These are phyloP conservation scores for Rhodotorula babjevae DNA, from an alignment of 768 basidiomycete species.

Conservation along the genomic window DNA sequence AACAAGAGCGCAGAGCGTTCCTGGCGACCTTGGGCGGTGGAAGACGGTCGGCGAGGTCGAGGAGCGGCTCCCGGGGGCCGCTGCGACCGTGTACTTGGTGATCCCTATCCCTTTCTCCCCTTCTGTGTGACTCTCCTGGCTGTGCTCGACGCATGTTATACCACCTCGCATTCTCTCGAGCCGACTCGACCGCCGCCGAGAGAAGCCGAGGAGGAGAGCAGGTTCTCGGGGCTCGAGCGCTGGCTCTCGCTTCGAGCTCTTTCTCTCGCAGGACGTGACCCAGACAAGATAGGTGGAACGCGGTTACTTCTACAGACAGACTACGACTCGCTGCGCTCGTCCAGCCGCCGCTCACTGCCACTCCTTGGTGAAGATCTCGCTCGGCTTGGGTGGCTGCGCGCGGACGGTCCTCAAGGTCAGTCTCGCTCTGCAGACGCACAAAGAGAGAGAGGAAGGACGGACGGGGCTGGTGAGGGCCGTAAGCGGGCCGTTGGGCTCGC, in stretches of 20 bases:
- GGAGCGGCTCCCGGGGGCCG: too few relatives aligned
- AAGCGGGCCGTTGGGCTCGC: slow-evolving; percentile 33
- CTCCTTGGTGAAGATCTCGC: slow-evolving; percentile 31
- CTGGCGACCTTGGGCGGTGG: background rate
- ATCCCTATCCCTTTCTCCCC: background rate
- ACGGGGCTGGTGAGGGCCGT: slow-evolving; percentile 30
- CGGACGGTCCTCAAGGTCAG: background rate
- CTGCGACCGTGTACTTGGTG: background rate
- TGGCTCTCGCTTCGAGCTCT: too few relatives aligned
- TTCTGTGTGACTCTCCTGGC: background rate
- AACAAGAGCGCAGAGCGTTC: background rate
- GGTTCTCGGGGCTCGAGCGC: too few relatives aligned
- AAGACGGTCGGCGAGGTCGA: background rate
- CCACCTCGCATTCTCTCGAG: background rate
- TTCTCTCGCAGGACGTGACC: too few relatives aligned
- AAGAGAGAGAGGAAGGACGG: background rate
- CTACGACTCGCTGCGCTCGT: too few relatives aligned
- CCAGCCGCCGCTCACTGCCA: slow-evolving; percentile 20
- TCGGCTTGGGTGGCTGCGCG: slow-evolving; percentile 35
- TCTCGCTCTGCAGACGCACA: background rate
- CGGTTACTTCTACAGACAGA: background rate
- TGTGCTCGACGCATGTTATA: background rate
- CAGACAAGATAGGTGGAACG: background rate
- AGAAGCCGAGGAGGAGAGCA: too few relatives aligned
- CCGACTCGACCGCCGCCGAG: too few relatives aligned